Evolutionary conservation across 495 filamentous ascomycete species (phyloP).

Genomic region (Penicillium longicatenatum): DNA sequence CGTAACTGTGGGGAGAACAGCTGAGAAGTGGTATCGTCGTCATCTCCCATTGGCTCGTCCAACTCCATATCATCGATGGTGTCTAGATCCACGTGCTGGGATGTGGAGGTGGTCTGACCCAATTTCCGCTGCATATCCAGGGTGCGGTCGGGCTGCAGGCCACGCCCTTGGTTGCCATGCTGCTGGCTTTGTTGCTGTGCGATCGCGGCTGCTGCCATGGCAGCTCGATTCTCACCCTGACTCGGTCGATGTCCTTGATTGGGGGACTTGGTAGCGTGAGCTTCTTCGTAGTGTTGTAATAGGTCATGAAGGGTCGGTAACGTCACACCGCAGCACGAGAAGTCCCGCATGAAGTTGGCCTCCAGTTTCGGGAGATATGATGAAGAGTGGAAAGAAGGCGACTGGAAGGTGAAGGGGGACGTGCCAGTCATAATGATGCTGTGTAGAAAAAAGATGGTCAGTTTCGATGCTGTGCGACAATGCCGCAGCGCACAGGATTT

Average conservation of each 20-base stretch:
- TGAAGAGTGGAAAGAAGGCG: conserved; percentile 94
- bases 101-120: conserved; percentile 42
- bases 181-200: conserved; percentile 59
- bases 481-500: conserved; percentile 16
- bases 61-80: conserved; percentile 95
- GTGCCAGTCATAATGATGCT: conserved; percentile 97
- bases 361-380: conserved; percentile 98
- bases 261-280: conserved; percentile 71
- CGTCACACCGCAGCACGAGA: conserved; percentile 86
- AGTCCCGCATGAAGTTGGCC: conserved; percentile 95
- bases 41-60: conserved; percentile 74
- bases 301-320: conserved; percentile 91
- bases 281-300: conserved; percentile 93
- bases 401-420: conserved; percentile 87
- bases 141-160: conserved; percentile 43
- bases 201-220: conserved; percentile 55
- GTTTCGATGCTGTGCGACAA: conserved; percentile 29
- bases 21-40: conserved; percentile 63
- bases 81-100: conserved; percentile 69
- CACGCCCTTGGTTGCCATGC: conserved; percentile 44
- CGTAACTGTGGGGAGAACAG: conserved; percentile 57
- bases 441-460: conserved; percentile 26
- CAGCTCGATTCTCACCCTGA: conserved; percentile 58
- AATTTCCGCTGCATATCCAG: conserved; percentile 47
- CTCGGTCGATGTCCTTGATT: conserved; percentile 57